Conservation (phyloP, 176 grass and related monocot genomes). For the Dactylis glomerata region DNA sequence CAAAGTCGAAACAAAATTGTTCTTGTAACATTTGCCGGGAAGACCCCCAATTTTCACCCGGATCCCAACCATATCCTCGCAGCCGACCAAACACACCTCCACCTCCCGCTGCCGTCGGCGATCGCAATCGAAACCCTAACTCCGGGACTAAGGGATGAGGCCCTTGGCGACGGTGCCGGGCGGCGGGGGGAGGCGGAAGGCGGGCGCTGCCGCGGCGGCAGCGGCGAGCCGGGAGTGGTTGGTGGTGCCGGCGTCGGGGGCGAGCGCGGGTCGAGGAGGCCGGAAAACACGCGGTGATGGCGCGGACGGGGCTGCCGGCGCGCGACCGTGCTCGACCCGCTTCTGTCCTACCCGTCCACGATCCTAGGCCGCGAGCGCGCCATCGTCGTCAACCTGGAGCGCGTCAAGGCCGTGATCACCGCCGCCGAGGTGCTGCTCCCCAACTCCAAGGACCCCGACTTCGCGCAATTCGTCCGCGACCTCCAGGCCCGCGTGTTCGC, state of each 20-base stretch:
- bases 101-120: conserved; percentile 7
- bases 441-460: conserved; percentile 70
- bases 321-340: conserved; percentile 75
- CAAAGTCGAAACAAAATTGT: not conserved
- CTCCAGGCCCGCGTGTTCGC: conserved; percentile 60
- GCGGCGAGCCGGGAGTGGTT: conserved; percentile 80
- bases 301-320: conserved; percentile 72
- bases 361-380: conserved; percentile 85
- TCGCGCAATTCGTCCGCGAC: conserved; percentile 68
- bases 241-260: conserved; percentile 61
- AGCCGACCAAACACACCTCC: conserved; percentile 6
- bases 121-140: conserved; percentile 15
- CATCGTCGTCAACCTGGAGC: conserved; percentile 93
- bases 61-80: not conserved
- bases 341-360: conserved; percentile 88
- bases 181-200: conserved; percentile 53
- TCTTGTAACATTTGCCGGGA: not conserved
- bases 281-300: conserved; percentile 87
- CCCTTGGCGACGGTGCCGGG: conserved; percentile 10
- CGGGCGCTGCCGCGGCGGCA: conserved; percentile 28
- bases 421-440: conserved; percentile 85
- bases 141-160: conserved; percentile 24
- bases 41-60: not conserved
- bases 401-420: conserved; percentile 86
- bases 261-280: conserved; percentile 65